Conservation (phyloP, 805 yeast species). For the Schwanniomyces pseudopolymorphus region DNA sequence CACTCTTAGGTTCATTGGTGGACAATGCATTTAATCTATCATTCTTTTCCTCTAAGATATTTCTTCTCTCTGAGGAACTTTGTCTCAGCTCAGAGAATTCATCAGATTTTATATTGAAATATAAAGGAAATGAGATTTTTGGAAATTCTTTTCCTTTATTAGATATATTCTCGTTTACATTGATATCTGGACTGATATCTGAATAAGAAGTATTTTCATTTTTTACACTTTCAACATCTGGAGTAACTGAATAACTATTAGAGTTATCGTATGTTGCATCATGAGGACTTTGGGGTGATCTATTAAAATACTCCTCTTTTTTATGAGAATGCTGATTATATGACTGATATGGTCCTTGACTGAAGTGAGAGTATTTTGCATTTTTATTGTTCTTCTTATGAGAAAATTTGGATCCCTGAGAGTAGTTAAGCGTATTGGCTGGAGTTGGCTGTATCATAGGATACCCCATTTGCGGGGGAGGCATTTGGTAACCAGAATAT, state of each 20-base stretch:
- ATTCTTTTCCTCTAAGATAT: conserved; percentile 4
- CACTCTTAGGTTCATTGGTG: neutral
- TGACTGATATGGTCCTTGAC: neutral
- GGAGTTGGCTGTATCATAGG: neutral
- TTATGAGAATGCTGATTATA: neutral
- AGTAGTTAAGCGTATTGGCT: conserved; percentile 2
- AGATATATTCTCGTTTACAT: neutral
- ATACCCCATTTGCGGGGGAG: conserved; percentile 7
- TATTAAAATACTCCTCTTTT: neutral
- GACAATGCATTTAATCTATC: conserved; percentile 6
- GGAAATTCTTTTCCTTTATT: neutral
- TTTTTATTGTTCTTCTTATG: conserved; percentile 3
- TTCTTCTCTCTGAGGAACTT: conserved; percentile 3
- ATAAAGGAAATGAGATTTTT: conserved; percentile 9
- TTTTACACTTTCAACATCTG: neutral
- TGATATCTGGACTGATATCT: neutral
- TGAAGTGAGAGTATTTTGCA: neutral
- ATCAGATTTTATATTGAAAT: conserved; percentile 6
- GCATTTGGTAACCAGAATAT: conserved; percentile 5
- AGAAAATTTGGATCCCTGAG: neutral
- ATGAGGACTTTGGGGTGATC: neutral
- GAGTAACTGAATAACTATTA: neutral
- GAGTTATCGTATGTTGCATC: neutral
- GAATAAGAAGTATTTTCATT: neutral
- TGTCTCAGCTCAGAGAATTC: conserved; percentile 8